Evolutionary conservation across 2,329 filamentous ascomycete genomes (phyloP).

Genomic region (Penicillium sp.): DNA sequence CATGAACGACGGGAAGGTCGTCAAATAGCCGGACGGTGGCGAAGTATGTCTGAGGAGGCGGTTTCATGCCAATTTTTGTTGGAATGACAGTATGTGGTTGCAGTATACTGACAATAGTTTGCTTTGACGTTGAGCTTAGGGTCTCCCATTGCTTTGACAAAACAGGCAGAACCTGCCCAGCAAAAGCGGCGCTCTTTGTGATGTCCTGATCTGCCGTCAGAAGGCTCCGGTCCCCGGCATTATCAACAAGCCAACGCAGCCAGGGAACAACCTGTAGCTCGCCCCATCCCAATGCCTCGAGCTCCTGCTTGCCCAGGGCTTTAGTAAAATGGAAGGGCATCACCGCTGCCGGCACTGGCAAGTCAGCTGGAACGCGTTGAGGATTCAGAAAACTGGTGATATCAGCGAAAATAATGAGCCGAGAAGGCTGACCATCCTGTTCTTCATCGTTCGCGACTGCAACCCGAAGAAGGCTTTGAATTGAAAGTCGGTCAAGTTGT

Average conservation of each 20-base stretch:
- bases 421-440: slow-evolving; percentile 58
- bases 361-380: slow-evolving; percentile 73
- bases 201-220: slow-evolving; percentile 66
- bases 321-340: slow-evolving; percentile 83
- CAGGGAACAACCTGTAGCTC: slow-evolving; percentile 82
- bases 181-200: slow-evolving; percentile 69
- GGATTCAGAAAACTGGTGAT: slow-evolving; percentile 73
- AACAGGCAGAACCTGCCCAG: slow-evolving; percentile 71
- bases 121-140: slow-evolving; percentile 65
- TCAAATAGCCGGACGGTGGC: slow-evolving; percentile 92
- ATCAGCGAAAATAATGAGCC: slow-evolving; percentile 72
- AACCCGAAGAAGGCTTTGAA: slow-evolving; percentile 71
- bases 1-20: slow-evolving; percentile 78
- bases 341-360: slow-evolving; percentile 77
- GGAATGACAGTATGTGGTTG: slow-evolving; percentile 73
- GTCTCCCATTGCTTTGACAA: slow-evolving; percentile 89
- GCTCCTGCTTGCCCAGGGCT: slow-evolving; percentile 61
- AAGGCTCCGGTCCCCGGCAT: slow-evolving; percentile 55
- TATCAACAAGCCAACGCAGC: slow-evolving; percentile 76
- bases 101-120: slow-evolving; percentile 63
- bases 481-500: slow-evolving; percentile 67
- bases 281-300: slow-evolving; percentile 82
- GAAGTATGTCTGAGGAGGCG: slow-evolving; percentile 84
- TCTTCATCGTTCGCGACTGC: slow-evolving; percentile 59
- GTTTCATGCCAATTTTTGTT: slow-evolving; percentile 85